Percentiles rank a stretch among this genome's conserved stretches.
Evolutionary conservation across 345 rosid genomes (phyloP).

Genomic region (Eucalyptus marginata): DNA sequence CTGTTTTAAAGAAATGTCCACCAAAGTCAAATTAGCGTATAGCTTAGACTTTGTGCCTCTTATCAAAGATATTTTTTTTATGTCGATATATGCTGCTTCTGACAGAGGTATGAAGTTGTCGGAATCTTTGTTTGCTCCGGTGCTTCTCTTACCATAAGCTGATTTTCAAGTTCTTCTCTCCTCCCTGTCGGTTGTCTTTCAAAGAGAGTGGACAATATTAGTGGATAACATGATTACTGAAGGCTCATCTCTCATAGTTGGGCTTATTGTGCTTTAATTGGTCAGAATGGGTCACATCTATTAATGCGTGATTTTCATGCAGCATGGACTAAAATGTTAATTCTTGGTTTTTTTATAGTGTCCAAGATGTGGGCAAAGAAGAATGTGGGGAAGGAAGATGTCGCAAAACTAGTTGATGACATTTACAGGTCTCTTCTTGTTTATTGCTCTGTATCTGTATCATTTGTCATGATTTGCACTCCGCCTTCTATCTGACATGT

Average conservation of each 20-base stretch:
- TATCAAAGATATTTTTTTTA: background rate
- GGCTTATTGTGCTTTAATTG: background rate
- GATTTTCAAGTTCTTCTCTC: background rate
- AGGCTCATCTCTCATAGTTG: background rate
- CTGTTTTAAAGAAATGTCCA: background rate
- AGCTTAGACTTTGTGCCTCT: background rate
- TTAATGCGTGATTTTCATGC: background rate
- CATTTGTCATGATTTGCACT: background rate
- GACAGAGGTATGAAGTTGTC: background rate
- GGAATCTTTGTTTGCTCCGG: background rate
- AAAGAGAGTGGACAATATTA: background rate
- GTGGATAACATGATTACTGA: background rate
- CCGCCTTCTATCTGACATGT: background rate
- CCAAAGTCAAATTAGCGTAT: background rate
- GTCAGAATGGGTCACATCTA: background rate
- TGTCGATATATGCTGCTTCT: background rate
- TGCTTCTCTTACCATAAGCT: background rate
- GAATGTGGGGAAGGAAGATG: constrained; percentile 71
- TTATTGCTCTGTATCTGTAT: background rate
- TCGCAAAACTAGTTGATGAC: constrained; percentile 82
- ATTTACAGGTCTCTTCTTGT: constrained; percentile 53
- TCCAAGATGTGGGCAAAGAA: constrained; percentile 69
- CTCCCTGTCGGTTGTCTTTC: background rate
- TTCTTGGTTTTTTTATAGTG: constrained; percentile 19
- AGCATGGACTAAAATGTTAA: background rate